phyloP scores from a whole-genome alignment of 352 stramenopile species.

The Plasmopara viticola region DNA sequence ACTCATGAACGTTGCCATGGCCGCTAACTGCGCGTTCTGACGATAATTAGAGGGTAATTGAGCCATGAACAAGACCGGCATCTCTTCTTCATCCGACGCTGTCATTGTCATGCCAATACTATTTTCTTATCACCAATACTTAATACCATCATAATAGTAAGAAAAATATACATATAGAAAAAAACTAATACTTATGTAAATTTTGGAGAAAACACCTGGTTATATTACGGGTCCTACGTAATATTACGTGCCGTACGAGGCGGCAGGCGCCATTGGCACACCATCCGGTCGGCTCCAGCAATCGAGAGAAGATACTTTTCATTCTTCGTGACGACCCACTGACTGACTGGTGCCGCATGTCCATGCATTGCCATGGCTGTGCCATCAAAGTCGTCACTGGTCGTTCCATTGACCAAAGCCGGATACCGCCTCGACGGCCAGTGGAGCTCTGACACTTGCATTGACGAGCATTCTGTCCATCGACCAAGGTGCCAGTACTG shows the following conservation, averaged over 20 bases:
- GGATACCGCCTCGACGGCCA: constrained; percentile 18
- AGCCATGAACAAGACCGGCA: constrained; percentile 79
- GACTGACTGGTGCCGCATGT: constrained; percentile 71
- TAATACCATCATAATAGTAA: no score
- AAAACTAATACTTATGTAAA: no score
- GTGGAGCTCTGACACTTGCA: constrained; percentile 12
- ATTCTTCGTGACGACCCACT: constrained; percentile 51
- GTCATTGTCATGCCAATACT: background rate
- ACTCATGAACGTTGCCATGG: constrained; percentile 70
- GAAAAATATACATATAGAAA: no score
- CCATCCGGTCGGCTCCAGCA: constrained; percentile 60
- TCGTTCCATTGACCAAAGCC: constrained; percentile 12
- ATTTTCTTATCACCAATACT: background rate
- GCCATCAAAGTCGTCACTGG: constrained; percentile 16
- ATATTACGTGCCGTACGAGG: background rate
- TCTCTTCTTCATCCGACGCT: constrained; percentile 39
- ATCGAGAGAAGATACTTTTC: constrained; percentile 69
- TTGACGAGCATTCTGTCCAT: constrained; percentile 4
- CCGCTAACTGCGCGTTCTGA: constrained; percentile 54
- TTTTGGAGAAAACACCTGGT: background rate
- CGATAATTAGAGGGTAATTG: constrained; percentile 23
- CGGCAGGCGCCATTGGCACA: constrained; percentile 68
- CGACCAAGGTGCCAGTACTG: constrained; percentile 14
- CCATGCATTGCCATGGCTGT: constrained; percentile 27
- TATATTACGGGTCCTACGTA: background rate